Evolutionary conservation across 345 rosid species (phyloP), one percentile per base, ranked within the genome.

Genomic region (Populus simonii): DNA sequence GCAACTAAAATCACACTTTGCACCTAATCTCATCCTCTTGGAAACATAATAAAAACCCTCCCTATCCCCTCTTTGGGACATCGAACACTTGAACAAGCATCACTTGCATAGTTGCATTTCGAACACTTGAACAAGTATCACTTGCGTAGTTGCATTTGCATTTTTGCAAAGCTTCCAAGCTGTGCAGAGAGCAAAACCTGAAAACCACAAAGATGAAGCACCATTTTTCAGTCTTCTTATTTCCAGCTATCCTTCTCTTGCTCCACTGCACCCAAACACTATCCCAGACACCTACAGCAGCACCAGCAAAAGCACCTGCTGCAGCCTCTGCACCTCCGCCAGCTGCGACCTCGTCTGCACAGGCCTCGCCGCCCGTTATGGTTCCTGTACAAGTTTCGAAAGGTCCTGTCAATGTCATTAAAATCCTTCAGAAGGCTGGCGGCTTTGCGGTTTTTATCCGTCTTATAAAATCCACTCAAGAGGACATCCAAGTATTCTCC

Each of bases 211-310:
- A 49, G 27, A 69, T 38, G 72, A 67, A 35, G 66, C 57, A 41
- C 27, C 68, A 38, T 38, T 1, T 57, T 68, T 55, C 5, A 41
- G 39, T 76, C 66, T 67, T 61, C n/a, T 76, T 55, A 25, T 16
- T 69, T 41, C 69, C 57, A 5, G 29, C 70, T 39, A 15, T 68
- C 55, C 11, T 68, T 25, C 68, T 76, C 68, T 69, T 69, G 38
- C 79, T 67, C 36, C 27, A 49, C 63, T 66, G 23, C 53, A 23
- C 74, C 7, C 59, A 55, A 38, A 76, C 38, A 0, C 39, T 68
- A 38, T 49, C 79, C 55, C 79, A 72, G 31, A 53, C 76, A 12
- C 70, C 81, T 2, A 20, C 61, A 16, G 67, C 73, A 72, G 23
- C 81, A 47, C 63, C 63, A 57, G 63, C 63, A 9, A 57, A 57